Evolutionary conservation across 1,284 basidiomycete genomes (phyloP).

Genomic region (Volvariella volvacea): DNA sequence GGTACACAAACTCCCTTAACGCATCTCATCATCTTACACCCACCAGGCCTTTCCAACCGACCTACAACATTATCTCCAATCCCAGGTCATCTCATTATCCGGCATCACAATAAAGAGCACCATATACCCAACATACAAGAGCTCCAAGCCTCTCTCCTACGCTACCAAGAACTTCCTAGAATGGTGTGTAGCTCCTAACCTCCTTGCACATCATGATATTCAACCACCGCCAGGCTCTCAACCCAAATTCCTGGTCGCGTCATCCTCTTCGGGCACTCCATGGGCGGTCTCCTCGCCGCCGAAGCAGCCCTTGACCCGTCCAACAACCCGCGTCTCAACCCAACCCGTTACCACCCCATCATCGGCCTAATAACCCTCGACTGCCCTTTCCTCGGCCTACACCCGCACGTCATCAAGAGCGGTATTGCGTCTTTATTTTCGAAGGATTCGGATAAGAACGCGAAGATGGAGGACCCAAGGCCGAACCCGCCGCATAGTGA

Average conservation of each 20-base stretch:
- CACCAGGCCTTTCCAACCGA: constrained; percentile 44
- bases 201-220: constrained; percentile 1
- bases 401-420: constrained; percentile 51
- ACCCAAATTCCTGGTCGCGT: constrained; percentile 48
- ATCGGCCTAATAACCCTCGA: constrained; percentile 51
- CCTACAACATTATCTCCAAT: constrained; percentile 35
- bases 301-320: constrained; percentile 41
- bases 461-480: constrained; percentile 14
- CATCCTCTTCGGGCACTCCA: constrained; percentile 49
- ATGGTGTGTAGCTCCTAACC: constrained; percentile 29
- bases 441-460: constrained; percentile 23
- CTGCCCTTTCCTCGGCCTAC: constrained; percentile 52
- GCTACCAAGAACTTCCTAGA: constrained; percentile 44
- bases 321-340: constrained; percentile 19
- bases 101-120: constrained; percentile 35
- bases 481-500: constrained; percentile 18
- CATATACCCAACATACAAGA: constrained; percentile 53
- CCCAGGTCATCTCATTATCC: constrained; percentile 24
- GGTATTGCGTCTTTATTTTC: constrained; percentile 48
- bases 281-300: constrained; percentile 51
- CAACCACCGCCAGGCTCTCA: constrained; percentile 31
- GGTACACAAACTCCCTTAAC: not conserved
- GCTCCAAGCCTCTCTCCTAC: constrained; percentile 38
- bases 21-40: not conserved
- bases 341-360: constrained; percentile 30